phyloP scores from a whole-genome alignment of 192 early-diverging fungal genomes.

The Anaeromyces robustus region DNA sequence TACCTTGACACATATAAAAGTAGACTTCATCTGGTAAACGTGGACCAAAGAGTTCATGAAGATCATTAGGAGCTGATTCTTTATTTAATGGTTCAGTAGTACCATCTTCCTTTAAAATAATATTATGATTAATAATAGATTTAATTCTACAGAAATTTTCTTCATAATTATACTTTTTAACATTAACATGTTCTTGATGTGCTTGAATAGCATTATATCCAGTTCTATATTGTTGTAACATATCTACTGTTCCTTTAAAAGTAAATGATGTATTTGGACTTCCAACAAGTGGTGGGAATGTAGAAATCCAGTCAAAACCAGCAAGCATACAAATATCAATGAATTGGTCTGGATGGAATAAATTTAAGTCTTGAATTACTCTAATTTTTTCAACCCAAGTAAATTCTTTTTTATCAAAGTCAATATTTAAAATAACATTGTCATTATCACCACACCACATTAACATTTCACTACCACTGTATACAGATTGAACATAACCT shows the following conservation, averaged over 20 bases:
- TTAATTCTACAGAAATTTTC: conserved; percentile 55
- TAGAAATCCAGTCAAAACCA: conserved; percentile 57
- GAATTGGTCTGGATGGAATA: conserved; percentile 47
- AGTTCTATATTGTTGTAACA: conserved; percentile 45
- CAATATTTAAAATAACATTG: conserved; percentile 45
- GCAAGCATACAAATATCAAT: conserved; percentile 67
- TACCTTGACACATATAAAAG: conserved; percentile 46
- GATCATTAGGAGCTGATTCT: conserved; percentile 49
- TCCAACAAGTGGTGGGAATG: conserved; percentile 43
- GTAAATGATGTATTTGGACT: conserved; percentile 33
- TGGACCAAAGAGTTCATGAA: conserved; percentile 69
- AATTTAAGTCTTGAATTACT: conserved; percentile 34
- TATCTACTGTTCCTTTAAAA: conserved; percentile 46
- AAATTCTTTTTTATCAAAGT: conserved; percentile 48
- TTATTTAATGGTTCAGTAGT: conserved; percentile 47
- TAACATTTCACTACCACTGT: conserved; percentile 52
- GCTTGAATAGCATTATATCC: conserved; percentile 57
- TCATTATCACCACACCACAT: conserved; percentile 53
- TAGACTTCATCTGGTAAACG: conserved; percentile 55
- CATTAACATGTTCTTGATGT: conserved; percentile 33
- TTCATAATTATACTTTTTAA: conserved; percentile 42
- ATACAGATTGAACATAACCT: conserved; percentile 43
- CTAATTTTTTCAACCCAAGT: conserved; percentile 42
- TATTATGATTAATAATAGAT: conserved; percentile 53
- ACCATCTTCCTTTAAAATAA: conserved; percentile 55